Base-by-base conservation (phyloP, 148 eudicot genomes). In the Rhododendron griersonianum region DNA sequence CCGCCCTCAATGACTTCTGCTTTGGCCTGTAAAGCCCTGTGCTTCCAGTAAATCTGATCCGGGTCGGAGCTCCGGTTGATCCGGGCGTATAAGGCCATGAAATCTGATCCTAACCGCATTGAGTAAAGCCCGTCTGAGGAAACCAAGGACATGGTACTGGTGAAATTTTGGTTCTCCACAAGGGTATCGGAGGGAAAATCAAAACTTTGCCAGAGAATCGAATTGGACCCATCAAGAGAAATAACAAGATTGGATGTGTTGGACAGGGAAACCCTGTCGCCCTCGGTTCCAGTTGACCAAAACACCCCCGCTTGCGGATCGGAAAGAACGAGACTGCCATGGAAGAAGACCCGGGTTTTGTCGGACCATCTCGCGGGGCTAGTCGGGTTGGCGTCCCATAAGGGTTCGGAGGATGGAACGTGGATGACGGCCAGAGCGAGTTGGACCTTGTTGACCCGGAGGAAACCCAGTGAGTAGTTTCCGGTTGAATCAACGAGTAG, bases 81-180 rank as follows among this genome's bases (percentile, higher is more conserved):
- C 73, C 88, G 87, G 5, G 98, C 96, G 59, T 93, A 95, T 23
- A 97, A 61, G 57, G 93, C 99, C 47, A 93, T 86, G 76, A 90
- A 95, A 87, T 97, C 82, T 5, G 92, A 81, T 16, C 98, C 99
- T 87, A 97, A 88, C 80, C 92, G 90, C 95, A 97, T 93, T 30
- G 91, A 86, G 79, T 94, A 97, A 41, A 91, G 92, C 86, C 92
- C 93, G 81, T 94, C 93, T 0, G 93, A 89, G 0, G 99, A 97
- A 83, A 91, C 87, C 15, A 97, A 84, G 30, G 91, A 78, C 98
- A 94, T 94, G 89, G 89, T 41, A 90, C 92, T 92, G 16, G 98
- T 97, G 94, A 94, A 94, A 86, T 93, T 97, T 80, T 97, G 99
- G 79, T 89, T 93, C 86, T 95, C 96, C 55, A 95, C 81, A 10